A percentile compares a stretch with the other conserved stretches of the same genome.
Evolutionary conservation across 805 yeast genomes (phyloP).

Genomic region (Candida hungchunana): DNA sequence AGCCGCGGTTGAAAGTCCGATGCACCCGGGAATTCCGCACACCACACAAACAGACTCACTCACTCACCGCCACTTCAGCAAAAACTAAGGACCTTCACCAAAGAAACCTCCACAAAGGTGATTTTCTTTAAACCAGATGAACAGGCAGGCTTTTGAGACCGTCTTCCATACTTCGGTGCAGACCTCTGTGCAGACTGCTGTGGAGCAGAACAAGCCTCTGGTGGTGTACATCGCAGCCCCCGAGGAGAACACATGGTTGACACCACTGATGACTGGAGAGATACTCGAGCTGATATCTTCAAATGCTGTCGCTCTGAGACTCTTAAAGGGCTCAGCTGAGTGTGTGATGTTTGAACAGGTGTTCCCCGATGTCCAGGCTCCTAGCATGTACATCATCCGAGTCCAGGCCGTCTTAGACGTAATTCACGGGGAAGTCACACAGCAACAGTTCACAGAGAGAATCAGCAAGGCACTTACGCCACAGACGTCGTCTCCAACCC

Average conservation of each 20-base stretch:
- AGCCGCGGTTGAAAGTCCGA: no score
- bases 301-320: conserved; percentile 38
- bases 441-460: conserved; percentile 27
- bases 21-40: no score
- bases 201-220: conserved; percentile 33
- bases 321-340: conserved; percentile 39
- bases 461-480: conserved; percentile 16
- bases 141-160: conserved; percentile 6
- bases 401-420: conserved; percentile 43
- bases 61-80: no score
- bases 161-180: conserved; percentile 29
- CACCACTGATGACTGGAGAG: conserved; percentile 16
- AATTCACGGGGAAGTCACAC: conserved; percentile 32
- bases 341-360: conserved; percentile 48
- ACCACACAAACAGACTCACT: no score
- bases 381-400: conserved; percentile 53
- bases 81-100: no score
- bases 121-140: no score
- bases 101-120: neutral
- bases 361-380: conserved; percentile 47
- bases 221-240: conserved; percentile 34
- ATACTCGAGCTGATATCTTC: conserved; percentile 17
- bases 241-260: conserved; percentile 21
- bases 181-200: conserved; percentile 38
- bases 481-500: conserved; percentile 4